Percentiles rank a stretch among this genome's conserved stretches.
phyloP scores from a whole-genome alignment of 2,329 filamentous ascomycete genomes.

The Coleophoma crateriformis region DNA sequence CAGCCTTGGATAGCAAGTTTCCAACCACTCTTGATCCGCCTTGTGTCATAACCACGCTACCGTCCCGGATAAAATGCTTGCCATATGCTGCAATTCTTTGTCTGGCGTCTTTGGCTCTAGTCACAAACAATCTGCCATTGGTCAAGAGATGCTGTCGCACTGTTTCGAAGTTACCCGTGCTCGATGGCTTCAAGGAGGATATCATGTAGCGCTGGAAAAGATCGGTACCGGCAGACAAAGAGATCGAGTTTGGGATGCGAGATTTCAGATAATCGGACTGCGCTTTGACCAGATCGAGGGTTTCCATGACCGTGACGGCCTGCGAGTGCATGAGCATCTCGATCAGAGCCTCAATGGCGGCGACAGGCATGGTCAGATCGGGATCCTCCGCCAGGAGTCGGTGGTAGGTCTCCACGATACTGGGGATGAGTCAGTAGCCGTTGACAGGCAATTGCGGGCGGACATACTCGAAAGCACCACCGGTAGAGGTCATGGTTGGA shows the following conservation, averaged over 20 bases:
- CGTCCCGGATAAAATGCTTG: slow-evolving; percentile 71
- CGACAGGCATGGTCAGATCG: slow-evolving; percentile 91
- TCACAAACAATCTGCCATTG: slow-evolving; percentile 83
- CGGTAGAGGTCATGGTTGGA: slow-evolving; percentile 9
- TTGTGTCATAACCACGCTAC: slow-evolving; percentile 80
- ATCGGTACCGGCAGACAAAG: slow-evolving; percentile 88
- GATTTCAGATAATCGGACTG: slow-evolving; percentile 74
- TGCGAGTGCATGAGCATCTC: slow-evolving; percentile 74
- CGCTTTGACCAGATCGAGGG: slow-evolving; percentile 74
- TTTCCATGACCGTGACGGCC: slow-evolving; percentile 88
- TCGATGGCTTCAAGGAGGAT: slow-evolving; percentile 50
- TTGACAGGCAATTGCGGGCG: background rate
- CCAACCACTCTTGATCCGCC: slow-evolving; percentile 83
- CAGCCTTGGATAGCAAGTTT: slow-evolving; percentile 68
- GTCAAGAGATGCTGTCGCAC: slow-evolving; percentile 78
- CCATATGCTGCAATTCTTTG: slow-evolving; percentile 79
- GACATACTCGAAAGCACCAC: slow-evolving; percentile 22
- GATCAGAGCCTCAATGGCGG: slow-evolving; percentile 88
- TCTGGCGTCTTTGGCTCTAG: slow-evolving; percentile 77
- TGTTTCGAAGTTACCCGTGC: slow-evolving; percentile 66
- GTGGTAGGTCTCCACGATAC: slow-evolving; percentile 61
- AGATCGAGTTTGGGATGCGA: slow-evolving; percentile 81
- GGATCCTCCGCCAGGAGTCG: slow-evolving; percentile 62
- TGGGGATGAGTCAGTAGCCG: slow-evolving; percentile 20
- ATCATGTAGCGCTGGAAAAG: slow-evolving; percentile 94